Evolutionary conservation across 352 stramenopile genomes (phyloP).

Genomic region (Thraustochytrium sp.): DNA sequence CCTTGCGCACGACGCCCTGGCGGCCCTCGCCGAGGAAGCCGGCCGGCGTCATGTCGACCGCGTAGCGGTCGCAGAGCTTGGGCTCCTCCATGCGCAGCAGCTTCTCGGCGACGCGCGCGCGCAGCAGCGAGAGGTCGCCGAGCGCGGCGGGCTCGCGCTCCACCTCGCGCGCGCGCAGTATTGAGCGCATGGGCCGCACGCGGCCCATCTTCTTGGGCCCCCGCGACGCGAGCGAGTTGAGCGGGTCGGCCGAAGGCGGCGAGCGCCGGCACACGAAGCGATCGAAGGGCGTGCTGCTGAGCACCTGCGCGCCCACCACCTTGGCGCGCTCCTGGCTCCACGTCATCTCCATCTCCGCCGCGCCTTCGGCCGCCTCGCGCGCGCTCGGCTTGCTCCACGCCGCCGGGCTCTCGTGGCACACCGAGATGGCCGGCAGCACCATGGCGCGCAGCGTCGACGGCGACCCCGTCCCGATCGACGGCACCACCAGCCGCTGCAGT

Average conservation of each 20-base stretch:
- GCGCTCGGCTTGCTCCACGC: neutral
- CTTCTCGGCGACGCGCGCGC: neutral
- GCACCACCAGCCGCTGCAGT: neutral
- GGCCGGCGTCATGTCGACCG: neutral
- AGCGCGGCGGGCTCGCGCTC: neutral
- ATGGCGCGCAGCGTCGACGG: neutral
- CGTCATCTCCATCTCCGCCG: neutral
- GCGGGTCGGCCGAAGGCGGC: neutral
- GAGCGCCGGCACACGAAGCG: neutral
- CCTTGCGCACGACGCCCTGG: constrained; percentile 19
- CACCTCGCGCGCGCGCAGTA: neutral
- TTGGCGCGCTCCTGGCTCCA: neutral
- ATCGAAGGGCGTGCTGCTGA: neutral
- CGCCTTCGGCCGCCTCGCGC: too few relatives aligned
- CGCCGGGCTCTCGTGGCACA: neutral
- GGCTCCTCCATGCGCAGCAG: constrained; percentile 7
- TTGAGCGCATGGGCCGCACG: neutral
- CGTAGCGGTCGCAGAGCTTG: neutral
- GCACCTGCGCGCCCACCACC: neutral
- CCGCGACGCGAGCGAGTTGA: neutral
- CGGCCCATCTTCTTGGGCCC: neutral
- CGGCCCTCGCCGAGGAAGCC: constrained; percentile 24
- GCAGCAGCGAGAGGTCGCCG: neutral
- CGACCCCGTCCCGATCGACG: neutral
- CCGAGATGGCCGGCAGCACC: neutral